Conservation (phyloP, 768 basidiomycete species). For the Mycena chlorophos region DNA sequence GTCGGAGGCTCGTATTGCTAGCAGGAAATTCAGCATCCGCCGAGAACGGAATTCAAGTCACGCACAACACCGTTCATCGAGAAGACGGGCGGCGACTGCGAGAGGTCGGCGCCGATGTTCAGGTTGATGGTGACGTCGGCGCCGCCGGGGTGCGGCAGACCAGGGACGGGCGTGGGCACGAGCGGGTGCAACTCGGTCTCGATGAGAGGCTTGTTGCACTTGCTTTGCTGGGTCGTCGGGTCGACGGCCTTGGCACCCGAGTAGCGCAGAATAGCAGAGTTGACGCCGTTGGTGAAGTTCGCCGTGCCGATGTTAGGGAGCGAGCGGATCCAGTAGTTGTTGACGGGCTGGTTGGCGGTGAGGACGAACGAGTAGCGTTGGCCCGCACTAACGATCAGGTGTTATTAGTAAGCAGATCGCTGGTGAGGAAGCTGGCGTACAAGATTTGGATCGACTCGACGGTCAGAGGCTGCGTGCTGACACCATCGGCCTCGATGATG, state of each 20-base stretch:
- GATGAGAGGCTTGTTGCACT: constrained; percentile 28
- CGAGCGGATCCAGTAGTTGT: constrained; percentile 46
- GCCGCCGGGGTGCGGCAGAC: constrained; percentile 34
- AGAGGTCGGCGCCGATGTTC: constrained; percentile 29
- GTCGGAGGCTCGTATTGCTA: constrained; percentile 37
- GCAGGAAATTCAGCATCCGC: not conserved
- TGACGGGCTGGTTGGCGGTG: constrained; percentile 35
- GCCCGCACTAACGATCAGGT: constrained; percentile 25
- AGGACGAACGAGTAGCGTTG: constrained; percentile 49
- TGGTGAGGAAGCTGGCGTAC: constrained; percentile 20
- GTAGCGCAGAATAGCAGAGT: constrained; percentile 46
- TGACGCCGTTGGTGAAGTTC: constrained; percentile 36
- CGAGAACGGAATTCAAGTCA: constrained; percentile 47
- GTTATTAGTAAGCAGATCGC: constrained; percentile 21
- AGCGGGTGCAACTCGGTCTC: constrained; percentile 42
- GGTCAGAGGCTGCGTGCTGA: constrained; percentile 35
- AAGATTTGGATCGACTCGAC: constrained; percentile 42
- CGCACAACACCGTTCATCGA: constrained; percentile 29
- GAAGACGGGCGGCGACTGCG: constrained; percentile 23
- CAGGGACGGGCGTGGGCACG: constrained; percentile 31
- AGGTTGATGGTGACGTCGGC: constrained; percentile 45
- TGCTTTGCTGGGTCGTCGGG: constrained; percentile 36
- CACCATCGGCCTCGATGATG: constrained; percentile 30
- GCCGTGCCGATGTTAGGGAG: constrained; percentile 29
- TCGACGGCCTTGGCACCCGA: constrained; percentile 28